A percentile compares a stretch with the other conserved stretches of the same genome.
Conservation (phyloP, 805 yeast species). For the Clavispora asparagi region DNA sequence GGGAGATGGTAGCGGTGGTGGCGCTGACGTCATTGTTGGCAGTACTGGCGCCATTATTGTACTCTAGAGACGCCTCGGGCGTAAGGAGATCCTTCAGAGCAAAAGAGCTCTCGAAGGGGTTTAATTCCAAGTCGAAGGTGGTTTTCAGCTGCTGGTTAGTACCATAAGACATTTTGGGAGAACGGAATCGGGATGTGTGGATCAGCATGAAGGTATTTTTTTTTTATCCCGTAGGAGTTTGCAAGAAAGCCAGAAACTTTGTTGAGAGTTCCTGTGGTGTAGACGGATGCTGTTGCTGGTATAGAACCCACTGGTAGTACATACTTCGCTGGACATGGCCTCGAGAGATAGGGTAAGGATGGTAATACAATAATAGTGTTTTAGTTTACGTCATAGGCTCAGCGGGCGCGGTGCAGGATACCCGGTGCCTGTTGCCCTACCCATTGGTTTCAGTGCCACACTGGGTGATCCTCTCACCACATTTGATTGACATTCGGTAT, state of each 20-base stretch:
- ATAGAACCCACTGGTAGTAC: conserved; percentile 3
- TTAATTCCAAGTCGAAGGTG: conserved; percentile 79
- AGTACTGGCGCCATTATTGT: neutral
- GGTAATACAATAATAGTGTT: neutral
- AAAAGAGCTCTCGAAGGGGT: conserved; percentile 92
- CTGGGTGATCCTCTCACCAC: too few relatives aligned
- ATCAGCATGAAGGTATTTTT: neutral
- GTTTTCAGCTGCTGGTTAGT: conserved; percentile 25
- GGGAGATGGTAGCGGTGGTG: neutral
- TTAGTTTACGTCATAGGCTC: neutral
- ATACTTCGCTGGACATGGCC: conserved; percentile 19
- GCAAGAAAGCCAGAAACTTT: too few relatives aligned
- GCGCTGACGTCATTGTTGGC: neutral
- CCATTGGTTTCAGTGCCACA: too few relatives aligned
- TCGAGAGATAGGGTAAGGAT: neutral
- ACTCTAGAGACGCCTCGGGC: conserved; percentile 2
- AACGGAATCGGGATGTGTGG: neutral
- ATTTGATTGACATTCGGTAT: too few relatives aligned
- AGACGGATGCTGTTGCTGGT: too few relatives aligned
- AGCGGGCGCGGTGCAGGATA: neutral
- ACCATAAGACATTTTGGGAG: neutral
- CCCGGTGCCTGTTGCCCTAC: too few relatives aligned
- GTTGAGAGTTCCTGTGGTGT: too few relatives aligned
- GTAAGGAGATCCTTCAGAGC: conserved; percentile 49
- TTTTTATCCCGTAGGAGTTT: too few relatives aligned